Evolutionary conservation across 2,329 filamentous ascomycete species (phyloP), one percentile per base, ranked within the genome.

Genomic region (Colletotrichum sp.): DNA sequence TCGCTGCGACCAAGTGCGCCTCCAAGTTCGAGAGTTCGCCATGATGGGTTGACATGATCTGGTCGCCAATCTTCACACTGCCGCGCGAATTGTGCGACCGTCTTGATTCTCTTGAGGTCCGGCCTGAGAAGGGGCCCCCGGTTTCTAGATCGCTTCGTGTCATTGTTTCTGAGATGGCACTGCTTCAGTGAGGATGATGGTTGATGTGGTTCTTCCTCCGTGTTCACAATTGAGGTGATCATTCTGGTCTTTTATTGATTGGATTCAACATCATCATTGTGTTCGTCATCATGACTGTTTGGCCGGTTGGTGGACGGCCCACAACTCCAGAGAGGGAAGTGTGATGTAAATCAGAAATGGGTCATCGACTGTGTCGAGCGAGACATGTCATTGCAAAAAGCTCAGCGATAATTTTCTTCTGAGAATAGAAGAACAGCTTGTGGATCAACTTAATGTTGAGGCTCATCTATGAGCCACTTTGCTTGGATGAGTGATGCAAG

Each of bases 1-100:
- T 75, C 58, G 85, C 79, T 21, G 87, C 83, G 51, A 86, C 81
- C 16, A 84, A 66, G 29, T 83, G 65, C 2, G 62, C 62, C 38
- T 65, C 34, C 8, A 65, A n/a, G 6, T 29, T 47, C 8, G 62
- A 65, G 8, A 65, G 38, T 15, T 65, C 36, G 18, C 36, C 62
- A 3, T 65, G 62, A 18, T 51, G 38, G 16, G 62, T 65, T 24
- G 16, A 0, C 36, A 65, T 31, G 24, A 15, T 38, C 9, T 65
- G 16, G 7, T 21, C 16, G 12, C 27, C 62, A 11, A 51, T 31
- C 4, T 65, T 65, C 8, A 61, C 57, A 34, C 57, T 61, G 57
- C 57, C 57, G 1, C 33, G 57, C 11, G 57, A 61, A 12, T 33
- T 15, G 11, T 51, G 43, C n/a, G 58, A 61, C 24, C 62, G 36